Conservation (phyloP, 805 yeast genomes). For the Cyberlindnera saturnus region DNA sequence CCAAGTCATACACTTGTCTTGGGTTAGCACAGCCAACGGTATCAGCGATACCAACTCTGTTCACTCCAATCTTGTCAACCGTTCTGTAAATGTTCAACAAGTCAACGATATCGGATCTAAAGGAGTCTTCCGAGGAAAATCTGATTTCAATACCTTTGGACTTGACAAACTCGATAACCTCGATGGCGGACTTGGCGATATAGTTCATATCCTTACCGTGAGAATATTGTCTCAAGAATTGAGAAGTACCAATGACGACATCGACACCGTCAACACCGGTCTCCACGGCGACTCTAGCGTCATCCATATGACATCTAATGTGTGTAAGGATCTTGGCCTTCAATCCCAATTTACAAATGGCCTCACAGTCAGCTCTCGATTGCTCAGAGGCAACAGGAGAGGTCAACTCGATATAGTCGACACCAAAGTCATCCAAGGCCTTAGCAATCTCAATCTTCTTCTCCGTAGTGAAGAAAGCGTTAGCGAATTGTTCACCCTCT, state of each 20-base stretch:
- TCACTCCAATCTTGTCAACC: conserved; percentile 95
- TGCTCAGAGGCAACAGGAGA: conserved; percentile 98
- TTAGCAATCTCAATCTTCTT: conserved; percentile 95
- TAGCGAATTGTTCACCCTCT: conserved; percentile 99
- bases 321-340: conserved; percentile 94
- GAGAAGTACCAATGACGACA: conserved; percentile 96
- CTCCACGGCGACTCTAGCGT: conserved; percentile 93
- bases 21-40: conserved; percentile 99
- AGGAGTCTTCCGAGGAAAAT: conserved; percentile 94
- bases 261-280: conserved; percentile 99
- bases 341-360: conserved; percentile 94
- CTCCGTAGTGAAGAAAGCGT: conserved; percentile 90
- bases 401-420: conserved; percentile 94
- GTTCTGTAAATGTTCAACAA: conserved; percentile 92
- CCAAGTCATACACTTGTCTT: conserved; percentile 95
- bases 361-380: conserved; percentile 90
- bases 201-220: conserved; percentile 99
- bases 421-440: conserved; percentile 96
- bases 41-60: conserved; percentile 98
- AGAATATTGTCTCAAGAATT: conserved; percentile 86
- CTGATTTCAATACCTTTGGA: conserved; percentile 95
- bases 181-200: conserved; percentile 92
- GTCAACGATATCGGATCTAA: conserved; percentile 94
- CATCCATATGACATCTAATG: conserved; percentile 98
- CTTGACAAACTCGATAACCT: conserved; percentile 95